Conservation (phyloP, 352 stramenopile species). For the Pythium diclinum region DNA sequence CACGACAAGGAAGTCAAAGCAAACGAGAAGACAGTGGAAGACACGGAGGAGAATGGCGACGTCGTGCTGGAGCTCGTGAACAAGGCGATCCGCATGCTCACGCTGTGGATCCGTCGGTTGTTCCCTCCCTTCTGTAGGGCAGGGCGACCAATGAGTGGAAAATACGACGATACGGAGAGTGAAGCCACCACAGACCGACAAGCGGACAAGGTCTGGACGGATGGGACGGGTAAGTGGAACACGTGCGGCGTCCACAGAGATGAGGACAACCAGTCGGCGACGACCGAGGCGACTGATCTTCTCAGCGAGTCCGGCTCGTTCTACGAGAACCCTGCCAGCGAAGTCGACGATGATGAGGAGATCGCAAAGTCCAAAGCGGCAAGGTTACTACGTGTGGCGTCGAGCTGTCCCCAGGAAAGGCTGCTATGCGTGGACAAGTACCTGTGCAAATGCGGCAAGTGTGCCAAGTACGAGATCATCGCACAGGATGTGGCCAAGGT, state of each 20-base stretch:
- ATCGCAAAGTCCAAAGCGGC: neutral
- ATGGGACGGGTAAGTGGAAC: conserved; percentile 8
- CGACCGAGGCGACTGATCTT: conserved; percentile 9
- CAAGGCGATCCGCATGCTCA: neutral
- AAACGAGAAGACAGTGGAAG: neutral
- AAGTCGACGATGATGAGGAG: neutral
- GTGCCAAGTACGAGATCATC: conserved; percentile 24
- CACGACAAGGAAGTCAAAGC: neutral
- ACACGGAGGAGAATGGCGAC: neutral
- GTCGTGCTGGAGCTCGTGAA: neutral
- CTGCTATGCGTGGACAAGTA: conserved; percentile 19
- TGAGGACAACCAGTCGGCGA: conserved; percentile 4
- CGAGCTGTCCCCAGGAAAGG: conserved; percentile 5
- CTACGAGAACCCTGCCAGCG: neutral
- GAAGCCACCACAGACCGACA: neutral
- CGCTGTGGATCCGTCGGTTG: neutral
- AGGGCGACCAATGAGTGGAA: neutral
- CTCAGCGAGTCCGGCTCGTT: conserved; percentile 4
- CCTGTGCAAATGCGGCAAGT: conserved; percentile 27
- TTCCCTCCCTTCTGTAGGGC: neutral
- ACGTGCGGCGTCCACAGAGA: too few relatives aligned
- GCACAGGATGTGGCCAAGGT: conserved; percentile 17
- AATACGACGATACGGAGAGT: neutral
- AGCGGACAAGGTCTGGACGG: conserved; percentile 12
- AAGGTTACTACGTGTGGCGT: conserved; percentile 18